A percentile compares a stretch with the other conserved stretches of the same genome.
phyloP scores from a whole-genome alignment of 805 yeast genomes.

The Wickerhamomyces strasburgensis region DNA sequence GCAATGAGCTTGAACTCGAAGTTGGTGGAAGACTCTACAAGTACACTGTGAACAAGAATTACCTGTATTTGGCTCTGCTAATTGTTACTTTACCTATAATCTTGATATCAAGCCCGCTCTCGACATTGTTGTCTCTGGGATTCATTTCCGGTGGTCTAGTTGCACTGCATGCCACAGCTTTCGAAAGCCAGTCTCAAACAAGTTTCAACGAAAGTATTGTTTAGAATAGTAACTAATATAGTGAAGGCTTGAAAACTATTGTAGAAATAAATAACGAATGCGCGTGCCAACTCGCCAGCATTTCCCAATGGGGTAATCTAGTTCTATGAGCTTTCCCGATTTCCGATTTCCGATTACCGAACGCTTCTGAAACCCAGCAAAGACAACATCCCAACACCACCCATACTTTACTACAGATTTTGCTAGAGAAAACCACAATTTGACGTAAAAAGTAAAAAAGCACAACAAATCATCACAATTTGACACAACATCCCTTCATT shows the following conservation, averaged over 20 bases:
- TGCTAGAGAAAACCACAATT: too few species aligned
- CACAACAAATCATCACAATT: too few species aligned
- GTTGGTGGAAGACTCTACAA: slow-evolving; percentile 2
- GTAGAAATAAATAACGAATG: too few species aligned
- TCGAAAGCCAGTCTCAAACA: slow-evolving; percentile 17
- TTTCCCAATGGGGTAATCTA: too few species aligned
- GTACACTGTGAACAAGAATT: slow-evolving; percentile 14
- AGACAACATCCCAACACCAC: too few species aligned
- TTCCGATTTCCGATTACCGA: too few species aligned
- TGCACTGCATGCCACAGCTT: slow-evolving; percentile 11
- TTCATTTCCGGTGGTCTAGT: slow-evolving; percentile 11
- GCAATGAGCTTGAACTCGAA: slow-evolving; percentile 2
- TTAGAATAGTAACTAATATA: slow-evolving; percentile 1
- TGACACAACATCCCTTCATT: too few species aligned
- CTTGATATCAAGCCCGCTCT: slow-evolving; percentile 16
- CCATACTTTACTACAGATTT: too few species aligned
- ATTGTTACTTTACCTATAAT: slow-evolving; percentile 18
- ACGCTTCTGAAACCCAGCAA: too few species aligned
- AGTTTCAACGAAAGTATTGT: slow-evolving; percentile 21
- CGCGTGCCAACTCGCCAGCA: too few species aligned
- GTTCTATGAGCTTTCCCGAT: too few species aligned
- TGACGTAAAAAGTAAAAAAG: too few species aligned
- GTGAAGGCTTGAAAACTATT: neutral
- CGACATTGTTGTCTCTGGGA: slow-evolving; percentile 9
- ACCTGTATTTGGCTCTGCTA: slow-evolving; percentile 8